Evolutionary conservation across 176 grass and related monocot genomes (phyloP), one percentile per base, ranked within the genome.

Genomic region (Luzula sylvatica): DNA sequence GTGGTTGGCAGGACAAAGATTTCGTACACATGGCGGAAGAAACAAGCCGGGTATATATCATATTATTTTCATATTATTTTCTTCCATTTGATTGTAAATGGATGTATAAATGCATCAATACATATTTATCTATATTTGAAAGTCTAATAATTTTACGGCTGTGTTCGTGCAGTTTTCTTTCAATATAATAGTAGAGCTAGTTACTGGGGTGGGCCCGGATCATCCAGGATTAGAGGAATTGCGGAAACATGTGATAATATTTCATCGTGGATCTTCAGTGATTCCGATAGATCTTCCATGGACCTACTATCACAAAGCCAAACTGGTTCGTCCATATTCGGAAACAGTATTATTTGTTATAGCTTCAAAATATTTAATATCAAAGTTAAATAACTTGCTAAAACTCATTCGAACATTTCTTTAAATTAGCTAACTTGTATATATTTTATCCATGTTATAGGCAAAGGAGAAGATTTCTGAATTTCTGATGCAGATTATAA

Each of bases 241-340:
- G 14, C 44, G 55, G 20, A 72, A 46, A 50, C 41, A 46, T 24
- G 48, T 52, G 35, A 52, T 53, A 38, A 25, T 43, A 12, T 25
- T 61, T 50, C 42, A 52, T 38, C 38, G 19, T 22, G 69, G 69
- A 23, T 15, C 52, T 26, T 12, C 21, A 38, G 20, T 55, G 3
- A 1, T 72, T 15, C 69, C 69, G 6, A 13, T 72, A 14, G 52
- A 61, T 62, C 11, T 72, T 5, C 69, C 69, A 19, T 44, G 42
- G 19, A 62, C 69, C n/a, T 1, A 20, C 18, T 55, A 52, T 41
- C 19, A 25, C 11, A 51, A 72, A 59, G 69, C 69, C 9, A 23
- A 51, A 15, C 23, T 61, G 27, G 69, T 72, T 35, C 1, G 9
- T 4, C 5, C 7, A 35, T 35, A 4, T 35, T 4, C 9, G 9